Base-by-base conservation (phyloP, 768 basidiomycete genomes). In the Boletus pseudopeckii region DNA sequence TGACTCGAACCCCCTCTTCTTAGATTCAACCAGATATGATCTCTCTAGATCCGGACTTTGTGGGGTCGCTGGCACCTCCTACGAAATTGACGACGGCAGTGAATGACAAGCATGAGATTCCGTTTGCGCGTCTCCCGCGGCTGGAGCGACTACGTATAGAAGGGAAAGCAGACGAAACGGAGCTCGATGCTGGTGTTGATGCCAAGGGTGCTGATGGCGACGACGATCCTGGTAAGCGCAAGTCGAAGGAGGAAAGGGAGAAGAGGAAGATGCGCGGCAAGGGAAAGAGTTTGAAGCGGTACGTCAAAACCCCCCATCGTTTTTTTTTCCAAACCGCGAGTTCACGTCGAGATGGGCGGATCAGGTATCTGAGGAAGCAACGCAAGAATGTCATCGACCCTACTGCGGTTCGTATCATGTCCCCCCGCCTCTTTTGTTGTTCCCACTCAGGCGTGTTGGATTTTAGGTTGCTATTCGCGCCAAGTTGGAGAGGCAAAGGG, bases 311-410 rank as follows among this genome's bases (percentile, higher is more conserved):
- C 2, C 0, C 11, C 14, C 24, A 24, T 7, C 47, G n/a, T n/a
- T 9, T 8, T 20, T 10, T n/a, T 8, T 32, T 2, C 1, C 17
- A 5, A 22, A 5, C n/a, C 0, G n/a, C 8, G 36, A 6, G 22
- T 4, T 64, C 10, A 38, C 30, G n/a, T 33, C 22, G 11, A 15
- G 32, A 7, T 14, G 36, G 18, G 7, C 26, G 46, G 26, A 47
- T 26, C 47, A 82, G 80, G 43, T 89, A 84, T 69, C 70, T 97
- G 57, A 80, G 90, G 63, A 97, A 94, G 75, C 90, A 96, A 71
- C 83, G 92, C 68, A 93, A 95, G 77, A 97, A 98, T 64, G 90
- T 98, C 45, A 82, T 98, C 57, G 94, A 98, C 67, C 91, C 92
- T 22, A 78, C 80, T 22, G 78, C 81, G 22, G 88, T 90, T 51